These are phyloP conservation scores for Lithospermum erythrorhizon DNA, from an alignment of 257 asterid genomes.

Conservation along the genomic window DNA sequence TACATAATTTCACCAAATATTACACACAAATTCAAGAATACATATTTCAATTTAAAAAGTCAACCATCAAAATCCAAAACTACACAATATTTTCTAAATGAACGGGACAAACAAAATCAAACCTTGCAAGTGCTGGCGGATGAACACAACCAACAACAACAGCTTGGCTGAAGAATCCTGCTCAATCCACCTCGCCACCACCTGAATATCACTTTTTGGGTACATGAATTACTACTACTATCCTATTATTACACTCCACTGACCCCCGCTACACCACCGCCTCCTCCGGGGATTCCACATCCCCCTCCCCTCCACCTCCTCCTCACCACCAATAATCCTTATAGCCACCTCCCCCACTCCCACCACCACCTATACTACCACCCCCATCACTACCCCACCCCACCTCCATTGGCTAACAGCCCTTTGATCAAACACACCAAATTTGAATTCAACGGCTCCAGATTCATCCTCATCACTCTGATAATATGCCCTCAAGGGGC, in stretches of 20 bases:
- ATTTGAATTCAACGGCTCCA: constrained; percentile 12
- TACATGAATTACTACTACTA: constrained; percentile 45
- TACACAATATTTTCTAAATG: too few relatives aligned
- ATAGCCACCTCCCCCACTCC: constrained; percentile 61
- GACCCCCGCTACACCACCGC: background rate
- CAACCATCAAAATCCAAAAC: background rate
- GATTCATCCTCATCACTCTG: constrained; percentile 51
- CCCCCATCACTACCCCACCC: background rate
- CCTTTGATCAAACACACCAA: background rate
- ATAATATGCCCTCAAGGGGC: constrained; percentile 41
- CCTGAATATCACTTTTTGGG: constrained; percentile 79
- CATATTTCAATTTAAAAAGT: too few relatives aligned
- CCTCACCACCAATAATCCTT: constrained; percentile 41
- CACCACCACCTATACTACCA: constrained; percentile 12
- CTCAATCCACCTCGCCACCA: constrained; percentile 82
- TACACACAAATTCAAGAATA: too few relatives aligned
- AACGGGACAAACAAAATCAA: background rate
- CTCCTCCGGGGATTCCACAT: too few relatives aligned
- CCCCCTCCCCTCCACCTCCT: constrained; percentile 3
- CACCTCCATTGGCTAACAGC: too few relatives aligned
- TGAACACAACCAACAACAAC: constrained; percentile 76
- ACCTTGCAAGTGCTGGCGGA: constrained; percentile 94
- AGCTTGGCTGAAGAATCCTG: constrained; percentile 82
- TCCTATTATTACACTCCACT: constrained; percentile 8
- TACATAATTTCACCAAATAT: too few relatives aligned